Evolutionary conservation across 2,329 filamentous ascomycete genomes (phyloP).

Genomic region (Emericellopsis atlantica): DNA sequence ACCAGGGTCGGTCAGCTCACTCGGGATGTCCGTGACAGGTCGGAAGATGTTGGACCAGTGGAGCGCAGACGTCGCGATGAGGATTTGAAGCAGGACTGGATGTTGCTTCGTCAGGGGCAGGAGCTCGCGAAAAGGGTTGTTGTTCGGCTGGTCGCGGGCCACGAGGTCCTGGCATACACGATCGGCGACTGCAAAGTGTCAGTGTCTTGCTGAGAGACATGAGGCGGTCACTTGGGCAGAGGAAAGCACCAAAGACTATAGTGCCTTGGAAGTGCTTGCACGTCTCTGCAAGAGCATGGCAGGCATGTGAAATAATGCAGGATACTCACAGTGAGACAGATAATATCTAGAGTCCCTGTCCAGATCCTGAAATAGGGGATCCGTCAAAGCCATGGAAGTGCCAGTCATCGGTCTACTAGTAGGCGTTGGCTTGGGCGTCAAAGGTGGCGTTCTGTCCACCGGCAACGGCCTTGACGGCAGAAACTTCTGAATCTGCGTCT

Average conservation of each 20-base stretch:
- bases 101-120: conserved; percentile 31
- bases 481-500: neutral
- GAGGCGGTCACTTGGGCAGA: no score
- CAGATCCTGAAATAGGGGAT: conserved; percentile 43
- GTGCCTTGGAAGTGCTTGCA: no score
- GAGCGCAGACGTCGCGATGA: conserved; percentile 34
- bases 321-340: conserved; percentile 34
- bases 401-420: no score
- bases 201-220: neutral
- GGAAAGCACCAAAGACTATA: no score
- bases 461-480: neutral
- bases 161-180: conserved; percentile 42
- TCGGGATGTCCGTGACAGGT: conserved; percentile 16
- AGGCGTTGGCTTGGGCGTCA: no score
- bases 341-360: conserved; percentile 31
- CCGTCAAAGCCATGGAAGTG: conserved; percentile 19
- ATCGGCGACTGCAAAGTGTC: conserved; percentile 21
- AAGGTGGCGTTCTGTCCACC: neutral
- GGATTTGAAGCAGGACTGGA: conserved; percentile 32
- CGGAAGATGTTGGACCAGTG: conserved; percentile 33
- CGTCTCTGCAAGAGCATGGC: no score
- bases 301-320: no score
- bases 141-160: conserved; percentile 28
- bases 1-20: conserved; percentile 18
- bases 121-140: conserved; percentile 35